Percentiles rank a stretch among this genome's conserved stretches.
phyloP scores from a whole-genome alignment of 2,329 filamentous ascomycete species.

The Scytalidium lignicola region DNA sequence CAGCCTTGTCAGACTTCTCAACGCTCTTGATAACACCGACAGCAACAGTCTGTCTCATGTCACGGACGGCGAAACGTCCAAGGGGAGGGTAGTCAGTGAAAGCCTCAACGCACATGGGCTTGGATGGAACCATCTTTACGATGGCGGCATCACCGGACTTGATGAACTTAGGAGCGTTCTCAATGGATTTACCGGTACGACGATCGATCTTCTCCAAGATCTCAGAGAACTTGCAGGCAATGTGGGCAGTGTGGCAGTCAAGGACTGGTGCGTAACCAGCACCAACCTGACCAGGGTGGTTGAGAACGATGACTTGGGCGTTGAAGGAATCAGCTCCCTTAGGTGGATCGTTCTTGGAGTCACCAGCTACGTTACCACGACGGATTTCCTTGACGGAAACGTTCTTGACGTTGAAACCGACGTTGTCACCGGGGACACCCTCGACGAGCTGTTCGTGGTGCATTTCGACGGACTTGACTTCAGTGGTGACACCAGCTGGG shows the following conservation, averaged over 20 bases:
- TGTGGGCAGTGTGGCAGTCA: slow-evolving; percentile 99
- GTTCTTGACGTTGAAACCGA: slow-evolving; percentile 99
- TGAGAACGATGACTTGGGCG: slow-evolving; percentile 99
- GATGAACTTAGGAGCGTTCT: slow-evolving; percentile 96
- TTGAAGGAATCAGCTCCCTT: slow-evolving; percentile 88
- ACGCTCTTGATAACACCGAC: slow-evolving; percentile 94
- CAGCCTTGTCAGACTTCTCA: slow-evolving; percentile 22
- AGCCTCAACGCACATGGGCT: slow-evolving; percentile 99
- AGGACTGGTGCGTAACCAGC: slow-evolving; percentile 98
- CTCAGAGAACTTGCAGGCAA: slow-evolving; percentile 99
- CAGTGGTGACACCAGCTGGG: slow-evolving; percentile 97
- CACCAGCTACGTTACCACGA: slow-evolving; percentile 99
- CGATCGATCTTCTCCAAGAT: slow-evolving; percentile 99
- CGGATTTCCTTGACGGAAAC: slow-evolving; percentile 99
- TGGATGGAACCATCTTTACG: slow-evolving; percentile 99
- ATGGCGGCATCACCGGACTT: slow-evolving; percentile 99
- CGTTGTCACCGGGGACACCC: slow-evolving; percentile 99
- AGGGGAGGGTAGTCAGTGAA: slow-evolving; percentile 99
- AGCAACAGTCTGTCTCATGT: slow-evolving; percentile 88
- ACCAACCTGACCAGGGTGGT: slow-evolving; percentile 99
- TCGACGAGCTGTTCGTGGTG: slow-evolving; percentile 98
- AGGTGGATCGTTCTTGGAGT: slow-evolving; percentile 99
- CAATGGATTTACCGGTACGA: slow-evolving; percentile 97
- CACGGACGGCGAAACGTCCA: slow-evolving; percentile 99
- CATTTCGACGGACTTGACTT: slow-evolving; percentile 99